Conservation (phyloP, 2,329 filamentous ascomycete genomes). For the Hymenoscyphus albidus region DNA sequence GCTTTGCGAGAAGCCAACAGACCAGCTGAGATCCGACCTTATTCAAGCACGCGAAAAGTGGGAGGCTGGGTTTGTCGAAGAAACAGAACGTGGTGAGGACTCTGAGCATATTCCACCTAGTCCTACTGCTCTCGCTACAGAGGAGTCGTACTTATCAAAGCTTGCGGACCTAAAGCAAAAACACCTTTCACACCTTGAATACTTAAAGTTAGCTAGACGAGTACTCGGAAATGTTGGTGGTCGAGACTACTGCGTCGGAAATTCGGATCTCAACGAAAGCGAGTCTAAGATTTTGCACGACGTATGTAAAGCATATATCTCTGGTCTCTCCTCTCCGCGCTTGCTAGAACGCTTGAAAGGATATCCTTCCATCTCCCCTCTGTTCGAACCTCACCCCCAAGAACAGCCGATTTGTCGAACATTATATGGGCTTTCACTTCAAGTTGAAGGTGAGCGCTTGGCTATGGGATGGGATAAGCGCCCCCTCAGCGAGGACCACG, state of each 20-base stretch:
- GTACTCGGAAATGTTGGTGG: constrained; percentile 30
- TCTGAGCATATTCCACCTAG: neutral
- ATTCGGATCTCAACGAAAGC: constrained; percentile 23
- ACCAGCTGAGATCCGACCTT: constrained; percentile 57
- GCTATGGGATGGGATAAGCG: constrained; percentile 44
- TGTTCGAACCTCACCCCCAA: constrained; percentile 31
- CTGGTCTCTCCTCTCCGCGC: constrained; percentile 47
- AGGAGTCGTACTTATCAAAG: constrained; percentile 13
- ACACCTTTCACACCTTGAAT: constrained; percentile 31
- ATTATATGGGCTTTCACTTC: constrained; percentile 49
- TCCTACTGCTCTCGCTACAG: neutral
- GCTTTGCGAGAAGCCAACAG: constrained; percentile 68
- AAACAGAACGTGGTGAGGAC: constrained; percentile 29
- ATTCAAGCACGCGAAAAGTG: constrained; percentile 65
- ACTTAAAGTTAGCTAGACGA: constrained; percentile 32
- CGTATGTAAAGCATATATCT: constrained; percentile 51
- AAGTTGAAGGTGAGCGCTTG: constrained; percentile 54
- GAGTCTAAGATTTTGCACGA: constrained; percentile 50
- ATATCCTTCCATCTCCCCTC: constrained; percentile 45
- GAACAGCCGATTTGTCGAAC: constrained; percentile 38
- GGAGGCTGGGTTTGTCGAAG: constrained; percentile 52
- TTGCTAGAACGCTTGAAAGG: constrained; percentile 44
- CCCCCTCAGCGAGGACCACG: constrained; percentile 36
- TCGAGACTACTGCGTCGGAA: constrained; percentile 27
- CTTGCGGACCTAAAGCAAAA: constrained; percentile 30